Base-by-base conservation (phyloP, 495 filamentous ascomycete genomes). In the Penicillium herquei region DNA sequence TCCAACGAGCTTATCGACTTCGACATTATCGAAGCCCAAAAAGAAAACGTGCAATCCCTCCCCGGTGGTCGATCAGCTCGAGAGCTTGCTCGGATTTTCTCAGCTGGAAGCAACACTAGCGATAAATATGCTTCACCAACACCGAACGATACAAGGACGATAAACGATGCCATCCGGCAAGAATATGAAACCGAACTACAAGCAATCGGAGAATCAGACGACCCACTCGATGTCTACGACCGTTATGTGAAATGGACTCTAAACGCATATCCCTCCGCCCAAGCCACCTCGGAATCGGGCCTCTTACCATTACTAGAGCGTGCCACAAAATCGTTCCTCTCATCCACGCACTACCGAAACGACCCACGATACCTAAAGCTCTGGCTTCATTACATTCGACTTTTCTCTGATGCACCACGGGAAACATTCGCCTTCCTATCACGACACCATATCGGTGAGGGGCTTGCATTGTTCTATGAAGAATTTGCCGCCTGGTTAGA, bases 161-260 rank as follows among this genome's bases (percentile, higher is more conserved):
- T 87, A 52, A 89, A 94, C 71, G 87, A 92, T 66, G 81, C 80
- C 16, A 87, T 88, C 55, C 83, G 92, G 56, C 81, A 85, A 61
- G 88, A 95, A 68, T 98, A 87, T 62, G 95, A 98, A 69, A 78
- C 82, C 9, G 94, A 98, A 69, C 70, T 98, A 6, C 75, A 80
- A 26, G 80, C 76, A 30, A 86, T 96, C 44, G 78, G 81, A 55
- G 94, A 98, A 66, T 89, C 89, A 6, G 94, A 98, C 63, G 94
- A 98, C 64, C 94, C 94, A 3, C 84, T 98, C 34, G 95, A 98
- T 65, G 81, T 97, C 43, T 98, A 91, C 73, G 93, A 97, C 62
- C 87, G 95, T 68, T 98, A 98, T 64, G 90, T 97, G 21, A 89
- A 90, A 71, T 98, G 94, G 94, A 95, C 92, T 0, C 74, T 98